phyloP scores from a whole-genome alignment of 495 filamentous ascomycete species.

The Aspergillus mulundensis region DNA sequence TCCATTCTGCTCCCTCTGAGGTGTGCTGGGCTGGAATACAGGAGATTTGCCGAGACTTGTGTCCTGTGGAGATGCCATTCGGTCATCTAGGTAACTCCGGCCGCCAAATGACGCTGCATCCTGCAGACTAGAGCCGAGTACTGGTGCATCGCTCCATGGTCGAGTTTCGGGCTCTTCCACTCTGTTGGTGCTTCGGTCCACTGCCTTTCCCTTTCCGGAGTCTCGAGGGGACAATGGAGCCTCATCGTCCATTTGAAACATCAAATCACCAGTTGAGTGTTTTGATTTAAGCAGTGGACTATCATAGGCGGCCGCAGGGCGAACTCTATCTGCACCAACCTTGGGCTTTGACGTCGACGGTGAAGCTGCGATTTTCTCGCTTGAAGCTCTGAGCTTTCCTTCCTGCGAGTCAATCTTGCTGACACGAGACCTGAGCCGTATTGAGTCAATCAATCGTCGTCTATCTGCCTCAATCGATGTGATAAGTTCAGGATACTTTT shows the following conservation, averaged over 20 bases:
- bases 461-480: slow-evolving; percentile 49
- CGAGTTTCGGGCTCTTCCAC: slow-evolving; percentile 14
- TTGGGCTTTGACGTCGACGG: slow-evolving; percentile 52
- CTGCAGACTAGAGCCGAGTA: slow-evolving; percentile 26
- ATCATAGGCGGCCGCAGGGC: slow-evolving; percentile 33
- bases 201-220: slow-evolving; percentile 29
- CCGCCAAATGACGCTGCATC: slow-evolving; percentile 30
- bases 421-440: slow-evolving; percentile 54
- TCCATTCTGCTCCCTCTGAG: slow-evolving; percentile 21
- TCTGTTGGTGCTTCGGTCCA: slow-evolving; percentile 21
- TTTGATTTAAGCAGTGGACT: slow-evolving; percentile 63
- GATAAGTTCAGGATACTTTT: slow-evolving; percentile 65
- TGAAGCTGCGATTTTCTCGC: slow-evolving; percentile 51
- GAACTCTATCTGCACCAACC: slow-evolving; percentile 41
- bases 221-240: slow-evolving; percentile 28
- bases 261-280: slow-evolving; percentile 67
- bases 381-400: slow-evolving; percentile 36
- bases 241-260: slow-evolving; percentile 96
- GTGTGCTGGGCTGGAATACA: slow-evolving; percentile 19
- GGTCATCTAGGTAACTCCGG: slow-evolving; percentile 29
- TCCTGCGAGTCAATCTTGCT: slow-evolving; percentile 57
- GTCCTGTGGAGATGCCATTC: slow-evolving; percentile 31
- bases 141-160: slow-evolving; percentile 27
- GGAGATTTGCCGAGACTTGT: slow-evolving; percentile 16
- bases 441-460: slow-evolving; percentile 54